Conservation (phyloP, 352 stramenopile species). For the Pythium rishiriense region DNA sequence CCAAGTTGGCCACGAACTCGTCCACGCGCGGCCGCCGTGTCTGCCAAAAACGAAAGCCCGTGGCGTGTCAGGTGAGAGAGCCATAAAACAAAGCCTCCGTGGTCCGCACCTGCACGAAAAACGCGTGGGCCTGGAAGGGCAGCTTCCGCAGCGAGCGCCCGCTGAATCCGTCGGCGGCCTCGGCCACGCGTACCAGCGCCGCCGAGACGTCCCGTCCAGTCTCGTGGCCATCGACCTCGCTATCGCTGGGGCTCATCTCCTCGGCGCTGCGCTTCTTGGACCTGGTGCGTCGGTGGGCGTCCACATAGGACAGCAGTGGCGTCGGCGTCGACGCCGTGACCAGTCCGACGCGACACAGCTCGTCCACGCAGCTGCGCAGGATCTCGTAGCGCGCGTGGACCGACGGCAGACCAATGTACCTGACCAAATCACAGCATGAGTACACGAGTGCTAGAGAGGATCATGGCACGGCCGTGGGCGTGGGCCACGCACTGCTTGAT, state of each 20-base stretch:
- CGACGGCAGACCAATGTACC: constrained; percentile 68
- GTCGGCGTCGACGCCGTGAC: constrained; percentile 23
- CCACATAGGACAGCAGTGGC: constrained; percentile 29
- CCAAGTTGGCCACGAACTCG: constrained; percentile 14
- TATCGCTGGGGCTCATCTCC: constrained; percentile 31
- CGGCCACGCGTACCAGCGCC: constrained; percentile 40
- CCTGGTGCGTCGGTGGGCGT: constrained; percentile 25
- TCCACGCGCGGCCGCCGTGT: constrained; percentile 9
- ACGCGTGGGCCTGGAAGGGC: constrained; percentile 79
- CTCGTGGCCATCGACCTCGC: not conserved
- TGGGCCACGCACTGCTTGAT: constrained; percentile 80
- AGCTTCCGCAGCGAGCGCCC: constrained; percentile 81
- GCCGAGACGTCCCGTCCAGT: constrained; percentile 31
- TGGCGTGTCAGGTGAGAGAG: not conserved
- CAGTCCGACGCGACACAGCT: constrained; percentile 79
- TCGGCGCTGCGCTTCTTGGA: constrained; percentile 46
- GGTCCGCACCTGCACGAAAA: constrained; percentile 56
- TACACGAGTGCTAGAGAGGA: too few relatives aligned
- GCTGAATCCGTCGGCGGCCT: constrained; percentile 64
- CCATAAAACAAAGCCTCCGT: not conserved
- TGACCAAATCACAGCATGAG: constrained; percentile 16
- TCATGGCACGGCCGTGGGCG: not conserved
- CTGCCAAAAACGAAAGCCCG: not conserved
- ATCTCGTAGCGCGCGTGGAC: constrained; percentile 79
- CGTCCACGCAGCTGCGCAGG: constrained; percentile 75